Base-by-base conservation (phyloP, 1,284 basidiomycete species). In the Boletus subluridellus region DNA sequence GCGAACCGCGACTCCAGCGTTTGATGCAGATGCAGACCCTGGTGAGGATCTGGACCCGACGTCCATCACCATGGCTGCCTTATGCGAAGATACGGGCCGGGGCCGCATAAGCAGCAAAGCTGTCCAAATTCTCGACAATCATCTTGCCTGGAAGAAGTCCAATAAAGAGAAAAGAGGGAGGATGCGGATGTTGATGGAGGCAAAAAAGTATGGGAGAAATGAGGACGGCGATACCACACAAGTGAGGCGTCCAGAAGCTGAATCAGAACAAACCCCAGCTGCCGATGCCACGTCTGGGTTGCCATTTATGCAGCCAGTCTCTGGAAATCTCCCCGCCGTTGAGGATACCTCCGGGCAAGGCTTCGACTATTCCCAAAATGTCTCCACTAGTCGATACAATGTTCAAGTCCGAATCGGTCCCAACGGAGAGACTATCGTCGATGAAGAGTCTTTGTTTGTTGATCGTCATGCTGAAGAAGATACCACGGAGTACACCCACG, bases 341-440 rank as follows among this genome's bases (percentile, higher is more conserved):
- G 60, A 65, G 35, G 80, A 82, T 53, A 76, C 77, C 38, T 78
- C 73, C 24, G 79, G 78, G 9, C 80, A 80, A 47, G 86, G 80
- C 17, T 90, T 89, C 61, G 87, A 90, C 65, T 91, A 91, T 66
- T 76, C 79, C 6, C 78, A 88, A 67, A 71, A 80, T 41, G 65
- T 90, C 63, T 70, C 83, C 5, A 82, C 85, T 2, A 89, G 84
- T 65, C 82, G 84, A n/a, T 90, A 81, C 67, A 91, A 85, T 62
- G 89, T 89, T 12, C 90, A 92, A 73, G 82, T 94, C 61, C 83
- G 90, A 34, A 86, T 92, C 59, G 89, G 89, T 10, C 86, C 90
- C 2, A 89, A 88, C 65, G 91, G 91, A 49, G 86, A 91, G 70
- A 87, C 88, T 5, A 82, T 93, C 52, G 81, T 94, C 53, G 90